Evolutionary conservation across 129 eudicot genomes (phyloP), one percentile per base, ranked within the genome.

Genomic region (Pittosporum tobira): DNA sequence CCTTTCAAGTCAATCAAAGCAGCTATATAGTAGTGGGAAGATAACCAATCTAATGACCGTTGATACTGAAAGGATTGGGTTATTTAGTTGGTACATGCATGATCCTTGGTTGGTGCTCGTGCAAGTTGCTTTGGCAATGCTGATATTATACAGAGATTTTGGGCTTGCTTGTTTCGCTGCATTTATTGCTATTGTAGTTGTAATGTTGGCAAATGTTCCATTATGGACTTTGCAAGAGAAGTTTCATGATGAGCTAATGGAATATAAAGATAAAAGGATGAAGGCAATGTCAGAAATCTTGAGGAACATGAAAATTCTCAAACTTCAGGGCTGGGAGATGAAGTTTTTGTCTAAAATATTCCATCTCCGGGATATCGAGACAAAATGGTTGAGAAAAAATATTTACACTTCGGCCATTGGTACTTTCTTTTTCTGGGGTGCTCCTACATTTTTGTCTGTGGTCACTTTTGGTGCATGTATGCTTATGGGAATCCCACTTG

Each of bases 261-360:
- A 83, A 59, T 83, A 65, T 14, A 90, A 83, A 65, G 98, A 90
- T 62, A 70, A 51, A 71, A 71, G 98, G 73, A 86, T 90, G 98
- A 90, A 90, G 76, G 75, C 79, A 8, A 90, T 89, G 14, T 83
- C 90, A 25, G 98, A 90, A 58, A 77, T 86, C 47, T 70, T 90
- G 73, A 83, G 77, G 68, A 90, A 86, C 69, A 90, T 90, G 98
- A 78, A 83, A 60, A 90, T 90, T 65, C 89, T 90, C 38, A 90
- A 85, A 65, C 94, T 90, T 69, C 78, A 90, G 64, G 94, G 94
- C 10, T 90, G 98, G 98, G 98, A 85, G 76, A 65, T 86, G 95
- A 90, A 83, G 72, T 90, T 90, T 64, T 72, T 90, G 70, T 76
- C 85, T 1, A 90, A 71, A 71, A 77, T 90, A 19, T 8, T 59